Base-by-base conservation (phyloP, 129 eudicot species). In the Dittrichia graveolens region DNA sequence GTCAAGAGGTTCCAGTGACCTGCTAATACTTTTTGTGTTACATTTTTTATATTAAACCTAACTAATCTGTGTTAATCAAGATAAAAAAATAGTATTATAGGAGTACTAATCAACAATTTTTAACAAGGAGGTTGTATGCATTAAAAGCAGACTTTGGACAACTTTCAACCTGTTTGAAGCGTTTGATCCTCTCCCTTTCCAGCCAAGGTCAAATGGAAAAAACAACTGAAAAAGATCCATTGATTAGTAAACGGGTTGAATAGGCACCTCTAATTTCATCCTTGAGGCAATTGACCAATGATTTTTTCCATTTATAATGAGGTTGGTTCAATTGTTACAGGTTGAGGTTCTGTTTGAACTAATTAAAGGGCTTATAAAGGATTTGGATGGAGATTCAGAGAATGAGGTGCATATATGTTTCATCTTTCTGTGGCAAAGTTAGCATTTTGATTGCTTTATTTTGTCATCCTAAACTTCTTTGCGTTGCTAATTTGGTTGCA, bases 301-400 rank as follows among this genome's bases (percentile, higher is more conserved):
- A 58, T 76, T 74, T 47, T 83, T 74, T 74, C 37, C 39, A 65
- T 61, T 47, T 13, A 11, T 45, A 68, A 54, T 75, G 53, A 50
- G 73, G 38, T 68, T 65, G 69, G 65, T 61, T 12, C 64, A 50
- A 62, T 24, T 63, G 75, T 77, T 90, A 44, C 86, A 95, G 99
- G 99, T 95, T 73, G 99, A 90, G 61, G 97, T 91, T 57, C 80
- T 95, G 49, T 95, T 95, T 86, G 97, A 90, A 79, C 78, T 95
- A 61, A 91, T 95, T 31, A 95, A 88, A 80, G 99, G 97, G 39
- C 96, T 90, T 69, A 86, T 95, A 58, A 90, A 81, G 77, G 97
- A 95, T 78, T 58, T 90, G 56, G 94, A 86, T 69, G 96, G 85
- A 24, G 80, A 68, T 64, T 59, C 89, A 31, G 77, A 49, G 13